Evolutionary conservation across 1,284 basidiomycete species (phyloP), one percentile per base, ranked within the genome.

Genomic region (Trichosporon coremiiforme): DNA sequence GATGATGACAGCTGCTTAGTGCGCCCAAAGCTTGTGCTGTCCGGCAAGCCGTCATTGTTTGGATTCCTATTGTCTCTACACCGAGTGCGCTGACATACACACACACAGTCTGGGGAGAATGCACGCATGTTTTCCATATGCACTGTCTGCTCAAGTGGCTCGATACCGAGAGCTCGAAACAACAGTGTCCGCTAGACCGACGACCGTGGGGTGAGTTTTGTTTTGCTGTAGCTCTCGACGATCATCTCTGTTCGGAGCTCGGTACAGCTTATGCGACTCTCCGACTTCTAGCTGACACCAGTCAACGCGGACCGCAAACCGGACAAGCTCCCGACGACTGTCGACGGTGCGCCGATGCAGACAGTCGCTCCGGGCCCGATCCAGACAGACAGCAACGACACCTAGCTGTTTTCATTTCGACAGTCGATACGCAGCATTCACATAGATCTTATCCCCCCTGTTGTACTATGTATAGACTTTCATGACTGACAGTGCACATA

Each of bases 121-220:
- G 95, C 79, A 93, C 90, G 7, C 95, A 97, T 80, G 90, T 96
- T 68, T 95, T 94, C 80, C 94, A 95, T 81, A 93, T 95, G 92
- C 93, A 95, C 82, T 97, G 95, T 84, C 84, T 98, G 15, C 86
- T 95, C 75, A 96, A 96, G 81, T 98, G 95, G 95, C 89, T 97
- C 71, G 89, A 89, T 1, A 94, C 93, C 0, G 86, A 90, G 2
- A 88, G 91, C 15, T 93, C 91, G 41, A 95, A 95, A 79, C 89
- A 91, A 75, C 92, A 94, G 77, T 97, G 95, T 85, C 95, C 95
- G 12, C 94, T 98, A 91, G 95, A 97, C 79, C 86, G 95, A 57
- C 86, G 93, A 77, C 86, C 90, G 4, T 98, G 95, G 95, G 91
- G 94, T 96, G 76, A 75, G 91, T n/a, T 87, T 7, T 2, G 5